Percentiles rank a stretch among this genome's conserved stretches.
phyloP scores from a whole-genome alignment of 805 yeast genomes.

The Starmerella tilneyi region DNA sequence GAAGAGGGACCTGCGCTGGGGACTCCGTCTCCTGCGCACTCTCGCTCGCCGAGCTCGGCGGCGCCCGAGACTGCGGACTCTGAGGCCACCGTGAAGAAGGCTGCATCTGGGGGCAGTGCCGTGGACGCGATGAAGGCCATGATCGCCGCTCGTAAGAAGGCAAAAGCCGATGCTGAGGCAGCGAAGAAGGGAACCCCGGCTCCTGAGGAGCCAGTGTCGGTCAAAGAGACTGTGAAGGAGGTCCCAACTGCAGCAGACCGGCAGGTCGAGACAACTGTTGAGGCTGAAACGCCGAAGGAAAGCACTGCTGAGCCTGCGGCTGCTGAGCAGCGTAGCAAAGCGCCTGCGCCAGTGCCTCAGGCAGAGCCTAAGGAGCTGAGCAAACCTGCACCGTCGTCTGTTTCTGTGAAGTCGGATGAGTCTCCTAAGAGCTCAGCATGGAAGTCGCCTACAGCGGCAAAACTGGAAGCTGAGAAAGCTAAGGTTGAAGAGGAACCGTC shows the following conservation, averaged over 20 bases:
- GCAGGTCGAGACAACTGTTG: constrained; percentile 9
- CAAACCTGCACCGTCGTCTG: constrained; percentile 6
- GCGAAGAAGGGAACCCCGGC: constrained; percentile 13
- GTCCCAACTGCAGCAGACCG: too few relatives aligned
- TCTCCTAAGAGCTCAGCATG: constrained; percentile 8
- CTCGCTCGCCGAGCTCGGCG: neutral
- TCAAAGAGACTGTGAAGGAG: too few relatives aligned
- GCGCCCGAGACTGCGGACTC: constrained; percentile 1
- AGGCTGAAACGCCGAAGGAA: constrained; percentile 7
- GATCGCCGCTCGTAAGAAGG: constrained; percentile 13
- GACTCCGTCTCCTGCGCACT: neutral
- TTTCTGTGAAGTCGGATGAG: constrained; percentile 12
- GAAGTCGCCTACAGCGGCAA: constrained; percentile 6
- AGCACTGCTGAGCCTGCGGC: neutral
- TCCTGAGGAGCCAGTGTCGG: neutral
- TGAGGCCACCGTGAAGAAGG: constrained; percentile 9
- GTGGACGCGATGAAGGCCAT: constrained; percentile 15
- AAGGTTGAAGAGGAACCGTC: constrained; percentile 14
- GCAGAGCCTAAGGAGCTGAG: constrained; percentile 9
- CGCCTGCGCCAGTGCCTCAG: constrained; percentile 7
- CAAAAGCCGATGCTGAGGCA: constrained; percentile 19
- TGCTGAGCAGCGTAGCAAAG: constrained; percentile 5
- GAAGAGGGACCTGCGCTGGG: neutral
- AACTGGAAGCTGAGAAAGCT: constrained; percentile 24
- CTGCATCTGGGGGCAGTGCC: constrained; percentile 11